Conservation (phyloP, 208 protist genomes). For the Porcisia hertigi region DNA sequence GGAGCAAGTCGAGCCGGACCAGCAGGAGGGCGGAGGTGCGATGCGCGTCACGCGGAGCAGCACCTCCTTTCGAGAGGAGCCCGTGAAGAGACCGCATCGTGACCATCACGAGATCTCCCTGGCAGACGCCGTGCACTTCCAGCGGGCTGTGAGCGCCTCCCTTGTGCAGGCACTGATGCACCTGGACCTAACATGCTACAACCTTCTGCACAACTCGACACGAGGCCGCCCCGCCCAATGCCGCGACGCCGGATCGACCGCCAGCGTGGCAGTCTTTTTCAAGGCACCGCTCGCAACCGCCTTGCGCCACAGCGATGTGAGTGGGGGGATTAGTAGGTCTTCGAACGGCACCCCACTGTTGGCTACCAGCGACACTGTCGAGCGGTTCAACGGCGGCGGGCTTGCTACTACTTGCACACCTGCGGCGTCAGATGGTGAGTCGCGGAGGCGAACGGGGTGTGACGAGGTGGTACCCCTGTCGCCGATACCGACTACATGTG, state of each 20-base stretch:
- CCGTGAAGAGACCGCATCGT: not conserved
- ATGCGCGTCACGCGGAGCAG: not conserved
- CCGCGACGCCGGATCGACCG: constrained; percentile 50
- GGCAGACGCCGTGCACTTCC: constrained; percentile 7
- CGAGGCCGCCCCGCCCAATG: constrained; percentile 8
- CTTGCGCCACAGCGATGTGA: not conserved
- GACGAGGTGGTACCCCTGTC: not conserved
- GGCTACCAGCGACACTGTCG: not conserved
- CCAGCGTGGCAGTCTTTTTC: constrained; percentile 50
- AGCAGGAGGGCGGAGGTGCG: not conserved
- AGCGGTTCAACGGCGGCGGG: not conserved
- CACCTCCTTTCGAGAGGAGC: not conserved
- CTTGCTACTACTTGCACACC: not conserved
- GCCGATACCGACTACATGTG: not conserved
- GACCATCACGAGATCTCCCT: too few species aligned
- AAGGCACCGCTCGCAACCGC: not conserved
- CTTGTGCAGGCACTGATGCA: constrained; percentile 75
- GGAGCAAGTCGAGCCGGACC: constrained; percentile 4
- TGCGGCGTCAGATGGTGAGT: too few species aligned
- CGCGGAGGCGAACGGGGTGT: not conserved
- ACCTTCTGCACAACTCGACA: constrained; percentile 19
- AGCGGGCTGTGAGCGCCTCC: constrained; percentile 54
- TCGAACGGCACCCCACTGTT: not conserved
- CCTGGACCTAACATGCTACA: constrained; percentile 65
- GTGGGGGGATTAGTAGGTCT: not conserved